These are phyloP conservation scores for Pterocarpus santalinus DNA, from an alignment of 306 rosid genomes.

Conservation along the genomic window DNA sequence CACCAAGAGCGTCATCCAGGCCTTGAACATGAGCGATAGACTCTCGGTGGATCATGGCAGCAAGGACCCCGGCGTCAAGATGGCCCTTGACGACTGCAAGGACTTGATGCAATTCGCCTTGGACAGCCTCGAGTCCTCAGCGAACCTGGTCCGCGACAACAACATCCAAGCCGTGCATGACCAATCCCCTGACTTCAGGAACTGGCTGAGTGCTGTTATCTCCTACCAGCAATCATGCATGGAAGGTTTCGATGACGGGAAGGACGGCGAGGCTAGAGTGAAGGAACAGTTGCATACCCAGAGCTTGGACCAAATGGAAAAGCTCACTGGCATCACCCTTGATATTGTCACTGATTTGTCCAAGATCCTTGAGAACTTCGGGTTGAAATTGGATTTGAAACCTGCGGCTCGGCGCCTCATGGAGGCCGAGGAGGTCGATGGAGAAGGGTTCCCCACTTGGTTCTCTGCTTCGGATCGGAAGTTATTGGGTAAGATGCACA, in stretches of 20 bases:
- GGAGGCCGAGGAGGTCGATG: constrained; percentile 39
- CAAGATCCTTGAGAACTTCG: constrained; percentile 44
- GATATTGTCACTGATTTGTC: constrained; percentile 59
- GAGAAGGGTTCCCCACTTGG: constrained; percentile 71
- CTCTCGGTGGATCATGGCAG: constrained; percentile 50
- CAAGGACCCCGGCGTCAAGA: constrained; percentile 47
- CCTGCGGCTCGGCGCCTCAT: constrained; percentile 66
- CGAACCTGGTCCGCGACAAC: constrained; percentile 41
- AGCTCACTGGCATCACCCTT: constrained; percentile 67
- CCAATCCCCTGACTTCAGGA: constrained; percentile 60
- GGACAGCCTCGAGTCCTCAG: constrained; percentile 52
- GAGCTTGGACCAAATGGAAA: constrained; percentile 47
- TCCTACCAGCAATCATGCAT: constrained; percentile 67
- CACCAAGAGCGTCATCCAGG: constrained; percentile 41
- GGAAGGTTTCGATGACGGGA: constrained; percentile 50
- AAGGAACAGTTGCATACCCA: neutral
- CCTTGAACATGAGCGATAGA: constrained; percentile 62
- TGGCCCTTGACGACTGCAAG: constrained; percentile 76
- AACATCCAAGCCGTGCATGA: constrained; percentile 50
- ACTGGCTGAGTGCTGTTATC: constrained; percentile 74
- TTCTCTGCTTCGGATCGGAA: constrained; percentile 60
- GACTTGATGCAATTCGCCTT: constrained; percentile 64
- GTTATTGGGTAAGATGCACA: constrained; percentile 41
- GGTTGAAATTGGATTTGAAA: constrained; percentile 54
- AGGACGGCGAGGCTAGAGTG: constrained; percentile 41